phyloP scores from a whole-genome alignment of 2,329 filamentous ascomycete genomes.

The Apiospora marii region DNA sequence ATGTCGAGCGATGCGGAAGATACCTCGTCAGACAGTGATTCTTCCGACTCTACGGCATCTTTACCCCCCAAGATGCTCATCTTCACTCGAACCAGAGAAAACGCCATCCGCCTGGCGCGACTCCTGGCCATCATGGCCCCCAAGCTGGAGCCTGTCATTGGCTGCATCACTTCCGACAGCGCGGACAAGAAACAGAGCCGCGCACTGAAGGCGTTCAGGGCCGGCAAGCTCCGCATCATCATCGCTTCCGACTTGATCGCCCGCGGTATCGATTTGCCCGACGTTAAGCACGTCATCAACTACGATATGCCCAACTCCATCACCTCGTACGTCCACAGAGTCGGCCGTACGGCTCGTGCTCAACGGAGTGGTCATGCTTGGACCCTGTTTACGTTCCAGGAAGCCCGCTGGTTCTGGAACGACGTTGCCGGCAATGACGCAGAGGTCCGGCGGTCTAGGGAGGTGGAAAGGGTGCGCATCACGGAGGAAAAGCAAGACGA shows the following conservation, averaged over 20 bases:
- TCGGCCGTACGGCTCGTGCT: slow-evolving; percentile 88
- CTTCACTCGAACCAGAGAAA: slow-evolving; percentile 91
- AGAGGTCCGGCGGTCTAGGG: slow-evolving; percentile 51
- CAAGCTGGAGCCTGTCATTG: slow-evolving; percentile 62
- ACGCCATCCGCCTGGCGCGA: slow-evolving; percentile 83
- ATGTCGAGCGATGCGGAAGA: slow-evolving; percentile 36
- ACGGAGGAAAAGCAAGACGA: slow-evolving; percentile 40
- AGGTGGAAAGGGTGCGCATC: slow-evolving; percentile 58
- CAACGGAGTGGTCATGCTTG: slow-evolving; percentile 79
- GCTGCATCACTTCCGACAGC: slow-evolving; percentile 79
- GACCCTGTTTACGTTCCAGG: slow-evolving; percentile 83
- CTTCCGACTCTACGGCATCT: slow-evolving; percentile 5
- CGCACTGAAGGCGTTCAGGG: slow-evolving; percentile 71
- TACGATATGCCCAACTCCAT: slow-evolving; percentile 88
- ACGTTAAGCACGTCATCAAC: slow-evolving; percentile 86
- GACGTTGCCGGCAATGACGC: slow-evolving; percentile 71
- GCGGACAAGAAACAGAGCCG: slow-evolving; percentile 75
- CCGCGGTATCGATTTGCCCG: slow-evolving; percentile 83
- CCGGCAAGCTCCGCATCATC: slow-evolving; percentile 72
- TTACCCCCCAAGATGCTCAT: slow-evolving; percentile 66
- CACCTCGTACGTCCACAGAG: slow-evolving; percentile 87
- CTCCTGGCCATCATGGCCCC: slow-evolving; percentile 75
- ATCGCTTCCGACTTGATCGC: slow-evolving; percentile 94
- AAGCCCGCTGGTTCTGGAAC: slow-evolving; percentile 92
- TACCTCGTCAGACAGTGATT: slow-evolving; percentile 39